phyloP scores from a whole-genome alignment of 306 rosid species.

The Purshia tridentata region DNA sequence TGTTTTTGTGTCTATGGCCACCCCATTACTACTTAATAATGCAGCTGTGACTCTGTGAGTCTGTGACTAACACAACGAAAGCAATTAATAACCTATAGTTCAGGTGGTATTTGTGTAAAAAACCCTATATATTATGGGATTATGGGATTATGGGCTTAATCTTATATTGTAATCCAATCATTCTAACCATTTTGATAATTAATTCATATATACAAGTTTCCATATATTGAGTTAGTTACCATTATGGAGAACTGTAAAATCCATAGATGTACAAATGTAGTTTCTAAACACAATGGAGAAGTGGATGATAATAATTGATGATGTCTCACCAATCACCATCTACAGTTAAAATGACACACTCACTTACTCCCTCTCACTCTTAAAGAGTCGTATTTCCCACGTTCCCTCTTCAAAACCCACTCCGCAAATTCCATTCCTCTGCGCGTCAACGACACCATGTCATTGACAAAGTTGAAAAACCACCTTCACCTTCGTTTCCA shows the following conservation, averaged over 20 bases:
- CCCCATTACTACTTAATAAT: neutral
- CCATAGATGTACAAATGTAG: too few species aligned
- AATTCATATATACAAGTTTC: too few species aligned
- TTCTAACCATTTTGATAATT: too few species aligned
- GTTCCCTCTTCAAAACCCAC: neutral
- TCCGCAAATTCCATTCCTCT: neutral
- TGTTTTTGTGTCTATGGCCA: neutral
- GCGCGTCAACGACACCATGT: constrained; percentile 4
- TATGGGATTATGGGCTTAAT: too few species aligned
- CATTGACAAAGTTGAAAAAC: neutral
- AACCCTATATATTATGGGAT: too few species aligned
- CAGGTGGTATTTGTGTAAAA: too few species aligned
- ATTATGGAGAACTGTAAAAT: neutral
- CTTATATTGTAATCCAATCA: too few species aligned
- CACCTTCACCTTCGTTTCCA: constrained; percentile 1
- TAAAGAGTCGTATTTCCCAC: neutral
- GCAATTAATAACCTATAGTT: too few species aligned
- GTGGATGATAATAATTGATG: neutral
- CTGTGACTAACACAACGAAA: neutral
- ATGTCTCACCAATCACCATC: neutral
- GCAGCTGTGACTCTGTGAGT: too few species aligned
- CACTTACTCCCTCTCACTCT: neutral
- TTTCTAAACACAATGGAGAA: neutral
- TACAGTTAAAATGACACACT: neutral
- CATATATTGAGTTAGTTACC: too few species aligned